Evolutionary conservation across 2,329 filamentous ascomycete genomes (phyloP).

Genomic region (Endothia cerciana): DNA sequence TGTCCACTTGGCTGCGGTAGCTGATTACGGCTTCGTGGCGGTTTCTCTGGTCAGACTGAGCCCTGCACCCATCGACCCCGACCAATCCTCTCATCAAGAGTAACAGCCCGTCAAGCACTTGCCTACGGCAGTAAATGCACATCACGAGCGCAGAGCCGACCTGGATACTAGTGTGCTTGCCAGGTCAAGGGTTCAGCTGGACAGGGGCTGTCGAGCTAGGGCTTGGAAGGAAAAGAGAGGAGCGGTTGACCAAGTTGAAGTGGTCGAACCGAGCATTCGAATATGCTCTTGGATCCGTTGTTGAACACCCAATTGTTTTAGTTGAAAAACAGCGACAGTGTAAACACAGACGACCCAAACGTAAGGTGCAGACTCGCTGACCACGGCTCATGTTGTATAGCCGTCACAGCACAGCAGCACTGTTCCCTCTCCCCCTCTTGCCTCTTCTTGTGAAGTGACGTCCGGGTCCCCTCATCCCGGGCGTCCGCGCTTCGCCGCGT

Average conservation of each 20-base stretch:
- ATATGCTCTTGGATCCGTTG: slow-evolving; percentile 70
- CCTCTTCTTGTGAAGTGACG: neutral
- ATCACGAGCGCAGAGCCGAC: neutral
- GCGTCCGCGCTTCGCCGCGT: neutral
- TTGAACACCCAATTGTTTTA: slow-evolving; percentile 81
- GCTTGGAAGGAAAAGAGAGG: slow-evolving; percentile 39
- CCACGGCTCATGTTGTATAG: slow-evolving; percentile 75
- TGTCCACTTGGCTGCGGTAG: neutral
- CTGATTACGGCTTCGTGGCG: neutral
- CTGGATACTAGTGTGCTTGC: neutral
- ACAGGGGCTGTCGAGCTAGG: neutral
- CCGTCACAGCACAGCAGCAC: slow-evolving; percentile 47
- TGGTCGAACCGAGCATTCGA: slow-evolving; percentile 49
- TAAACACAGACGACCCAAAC: slow-evolving; percentile 69
- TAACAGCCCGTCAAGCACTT: slow-evolving; percentile 20
- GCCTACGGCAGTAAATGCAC: slow-evolving; percentile 13
- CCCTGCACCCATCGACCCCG: neutral
- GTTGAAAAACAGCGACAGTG: slow-evolving; percentile 84
- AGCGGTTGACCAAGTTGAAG: slow-evolving; percentile 67
- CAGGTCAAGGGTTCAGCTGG: neutral
- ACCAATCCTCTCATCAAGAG: neutral
- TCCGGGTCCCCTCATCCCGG: neutral
- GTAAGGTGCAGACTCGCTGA: slow-evolving; percentile 48
- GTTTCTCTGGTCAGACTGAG: neutral
- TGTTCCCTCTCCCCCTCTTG: slow-evolving; percentile 33